phyloP scores from a whole-genome alignment of 2,329 filamentous ascomycete genomes.

The Teratosphaeria viscida region DNA sequence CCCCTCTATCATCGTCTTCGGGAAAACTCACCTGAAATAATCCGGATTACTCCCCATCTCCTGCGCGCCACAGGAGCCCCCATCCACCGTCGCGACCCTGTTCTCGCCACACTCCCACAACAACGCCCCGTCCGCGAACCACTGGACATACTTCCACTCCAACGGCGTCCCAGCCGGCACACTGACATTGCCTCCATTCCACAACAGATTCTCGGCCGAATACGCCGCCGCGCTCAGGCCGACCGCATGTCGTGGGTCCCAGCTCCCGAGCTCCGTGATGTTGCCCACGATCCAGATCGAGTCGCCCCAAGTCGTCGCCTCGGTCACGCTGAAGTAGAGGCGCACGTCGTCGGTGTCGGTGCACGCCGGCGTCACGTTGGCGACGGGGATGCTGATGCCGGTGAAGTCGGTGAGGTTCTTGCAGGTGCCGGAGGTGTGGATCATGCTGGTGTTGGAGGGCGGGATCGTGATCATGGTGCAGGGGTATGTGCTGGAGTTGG shows the following conservation, averaged over 20 bases:
- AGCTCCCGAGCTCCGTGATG: slow-evolving; percentile 47
- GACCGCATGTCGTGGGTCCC: slow-evolving; percentile 45
- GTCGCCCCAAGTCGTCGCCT: slow-evolving; percentile 46
- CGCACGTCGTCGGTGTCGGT: neutral
- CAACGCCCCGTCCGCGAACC: slow-evolving; percentile 42
- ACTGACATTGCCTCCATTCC: slow-evolving; percentile 41
- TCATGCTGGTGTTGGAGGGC: neutral
- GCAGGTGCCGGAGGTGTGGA: neutral
- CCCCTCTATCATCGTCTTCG: neutral
- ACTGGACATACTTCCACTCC: slow-evolving; percentile 59
- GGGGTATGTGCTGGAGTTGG: neutral
- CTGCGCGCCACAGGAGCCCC: neutral
- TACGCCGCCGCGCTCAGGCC: slow-evolving; percentile 50
- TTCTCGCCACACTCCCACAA: slow-evolving; percentile 45
- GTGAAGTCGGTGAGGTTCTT: neutral
- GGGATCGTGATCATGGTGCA: neutral
- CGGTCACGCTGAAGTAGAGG: slow-evolving; percentile 6
- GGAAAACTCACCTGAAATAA: neutral
- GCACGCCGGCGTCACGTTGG: neutral
- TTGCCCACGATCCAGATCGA: slow-evolving; percentile 57
- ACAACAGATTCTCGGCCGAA: slow-evolving; percentile 47
- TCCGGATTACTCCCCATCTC: neutral
- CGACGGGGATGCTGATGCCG: neutral
- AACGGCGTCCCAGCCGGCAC: slow-evolving; percentile 47
- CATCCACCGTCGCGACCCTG: neutral